Evolutionary conservation across 164 flowering plant genomes (phyloP).

Genomic region (Chimonanthus salicifolius): DNA sequence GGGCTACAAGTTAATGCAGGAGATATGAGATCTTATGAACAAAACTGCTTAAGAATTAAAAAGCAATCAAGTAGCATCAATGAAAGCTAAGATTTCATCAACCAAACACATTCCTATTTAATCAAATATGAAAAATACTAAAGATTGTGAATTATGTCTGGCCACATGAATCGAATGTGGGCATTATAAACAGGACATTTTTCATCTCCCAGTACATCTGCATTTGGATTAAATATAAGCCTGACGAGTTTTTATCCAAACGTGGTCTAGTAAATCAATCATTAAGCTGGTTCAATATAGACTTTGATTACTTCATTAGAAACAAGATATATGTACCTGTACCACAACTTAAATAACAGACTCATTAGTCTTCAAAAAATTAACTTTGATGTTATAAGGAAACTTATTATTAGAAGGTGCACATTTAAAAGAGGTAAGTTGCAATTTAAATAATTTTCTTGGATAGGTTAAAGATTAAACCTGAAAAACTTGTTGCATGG

Average conservation of each 20-base stretch:
- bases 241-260: constrained; percentile 14
- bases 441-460: constrained; percentile 36
- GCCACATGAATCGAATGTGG: not conserved
- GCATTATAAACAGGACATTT: not conserved
- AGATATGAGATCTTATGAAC: not conserved
- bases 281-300: constrained; percentile 30
- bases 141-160: not conserved
- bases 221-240: not conserved
- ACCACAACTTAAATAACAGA: constrained; percentile 48
- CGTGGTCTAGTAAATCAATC: constrained; percentile 29
- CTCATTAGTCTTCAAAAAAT: constrained; percentile 46
- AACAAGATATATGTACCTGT: constrained; percentile 43
- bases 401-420: constrained; percentile 20
- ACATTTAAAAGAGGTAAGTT: constrained; percentile 20
- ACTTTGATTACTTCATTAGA: constrained; percentile 46
- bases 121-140: not conserved
- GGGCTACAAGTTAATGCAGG: not conserved
- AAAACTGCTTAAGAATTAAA: not conserved
- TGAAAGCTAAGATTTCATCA: not conserved
- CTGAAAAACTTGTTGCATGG: constrained; percentile 99
- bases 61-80: no score
- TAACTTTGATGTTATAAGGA: constrained; percentile 14
- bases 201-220: constrained; percentile 6
- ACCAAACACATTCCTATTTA: not conserved
- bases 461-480: constrained; percentile 74